Conservation (phyloP, 1,284 basidiomycete genomes). For the Puccinia triticina region DNA sequence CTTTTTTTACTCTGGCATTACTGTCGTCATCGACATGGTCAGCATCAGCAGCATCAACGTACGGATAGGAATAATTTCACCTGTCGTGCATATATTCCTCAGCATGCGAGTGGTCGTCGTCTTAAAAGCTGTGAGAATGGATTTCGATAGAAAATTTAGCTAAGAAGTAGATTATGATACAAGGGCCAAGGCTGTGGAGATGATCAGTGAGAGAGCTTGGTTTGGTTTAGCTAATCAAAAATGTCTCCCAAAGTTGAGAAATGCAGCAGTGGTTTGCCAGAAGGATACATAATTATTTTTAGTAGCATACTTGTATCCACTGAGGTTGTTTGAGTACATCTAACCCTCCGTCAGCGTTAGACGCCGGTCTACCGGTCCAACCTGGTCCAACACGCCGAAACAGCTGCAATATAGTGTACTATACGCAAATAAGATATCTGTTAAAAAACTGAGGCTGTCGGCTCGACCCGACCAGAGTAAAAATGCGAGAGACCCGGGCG, state of each 20-base stretch:
- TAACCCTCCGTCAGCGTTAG: constrained; percentile 7
- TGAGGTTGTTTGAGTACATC: neutral
- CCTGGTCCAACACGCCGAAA: neutral
- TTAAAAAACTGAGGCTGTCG: neutral
- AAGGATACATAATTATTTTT: neutral
- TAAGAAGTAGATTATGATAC: constrained; percentile 3
- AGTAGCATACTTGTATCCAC: neutral
- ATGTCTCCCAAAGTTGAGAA: neutral
- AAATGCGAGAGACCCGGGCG: neutral
- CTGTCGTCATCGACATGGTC: neutral
- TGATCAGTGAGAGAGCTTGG: neutral
- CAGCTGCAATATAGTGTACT: neutral
- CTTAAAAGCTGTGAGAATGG: neutral
- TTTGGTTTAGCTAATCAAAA: neutral
- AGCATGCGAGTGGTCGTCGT: neutral
- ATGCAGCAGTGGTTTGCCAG: neutral
- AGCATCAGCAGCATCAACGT: neutral
- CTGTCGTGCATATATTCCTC: neutral
- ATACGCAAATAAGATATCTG: neutral
- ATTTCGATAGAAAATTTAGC: neutral
- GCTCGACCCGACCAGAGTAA: neutral
- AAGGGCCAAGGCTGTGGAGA: constrained; percentile 15
- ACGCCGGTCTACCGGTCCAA: neutral
- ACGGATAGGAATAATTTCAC: neutral
- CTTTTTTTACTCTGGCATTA: neutral